These are phyloP conservation scores for Annulohypoxylon bovei DNA, from an alignment of 495 filamentous ascomycete genomes.

Conservation along the genomic window DNA sequence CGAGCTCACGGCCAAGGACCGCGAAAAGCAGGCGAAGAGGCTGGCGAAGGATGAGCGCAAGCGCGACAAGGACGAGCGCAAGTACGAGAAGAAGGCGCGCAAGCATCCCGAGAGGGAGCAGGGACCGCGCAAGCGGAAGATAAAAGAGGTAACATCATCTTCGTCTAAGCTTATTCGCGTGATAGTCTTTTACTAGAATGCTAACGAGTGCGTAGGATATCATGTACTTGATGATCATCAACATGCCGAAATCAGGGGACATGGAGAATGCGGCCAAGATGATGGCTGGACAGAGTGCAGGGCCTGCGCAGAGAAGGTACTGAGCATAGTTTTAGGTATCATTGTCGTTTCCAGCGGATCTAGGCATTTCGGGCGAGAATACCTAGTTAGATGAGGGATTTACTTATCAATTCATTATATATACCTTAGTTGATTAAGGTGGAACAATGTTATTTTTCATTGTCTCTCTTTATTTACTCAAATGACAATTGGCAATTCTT, in stretches of 20 bases:
- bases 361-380: neutral
- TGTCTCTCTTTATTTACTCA: neutral
- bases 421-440: neutral
- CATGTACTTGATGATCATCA: slow-evolving; percentile 35
- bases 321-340: neutral
- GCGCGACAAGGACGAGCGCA: slow-evolving; percentile 22
- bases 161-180: neutral
- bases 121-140: slow-evolving; percentile 13
- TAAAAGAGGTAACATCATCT: slow-evolving; percentile 12
- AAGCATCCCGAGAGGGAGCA: slow-evolving; percentile 27
- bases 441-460: neutral
- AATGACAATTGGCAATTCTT: neutral
- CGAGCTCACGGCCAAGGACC: slow-evolving; percentile 28
- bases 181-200: neutral
- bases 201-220: slow-evolving; percentile 16
- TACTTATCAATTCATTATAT: neutral
- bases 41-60: slow-evolving; percentile 25
- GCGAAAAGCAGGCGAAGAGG: slow-evolving; percentile 16
- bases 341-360: neutral
- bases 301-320: neutral
- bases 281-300: neutral
- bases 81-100: slow-evolving; percentile 19
- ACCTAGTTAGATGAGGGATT: neutral
- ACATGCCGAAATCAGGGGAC: slow-evolving; percentile 20
- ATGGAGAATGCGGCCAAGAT: slow-evolving; percentile 32